Evolutionary conservation across 78 protist species (phyloP).

Genomic region (Planoprotostelium fungivorum): DNA sequence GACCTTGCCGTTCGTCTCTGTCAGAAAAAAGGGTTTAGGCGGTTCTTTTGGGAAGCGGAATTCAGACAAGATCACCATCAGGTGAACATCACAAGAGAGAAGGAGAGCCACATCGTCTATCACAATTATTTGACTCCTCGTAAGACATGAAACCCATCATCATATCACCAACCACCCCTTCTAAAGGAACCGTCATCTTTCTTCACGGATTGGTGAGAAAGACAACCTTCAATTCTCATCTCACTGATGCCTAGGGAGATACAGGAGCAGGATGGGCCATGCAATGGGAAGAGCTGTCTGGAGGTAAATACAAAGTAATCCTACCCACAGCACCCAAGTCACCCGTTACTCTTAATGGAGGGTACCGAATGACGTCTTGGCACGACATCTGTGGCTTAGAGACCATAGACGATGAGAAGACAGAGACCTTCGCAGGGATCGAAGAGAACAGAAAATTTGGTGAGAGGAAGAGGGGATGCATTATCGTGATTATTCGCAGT

Average conservation of each 20-base stretch:
- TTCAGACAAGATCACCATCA: too few species aligned
- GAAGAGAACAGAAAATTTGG: background rate
- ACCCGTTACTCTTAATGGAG: background rate
- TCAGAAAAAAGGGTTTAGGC: too few species aligned
- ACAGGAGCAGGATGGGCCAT: background rate
- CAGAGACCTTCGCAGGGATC: background rate
- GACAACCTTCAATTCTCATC: background rate
- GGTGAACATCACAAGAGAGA: too few species aligned
- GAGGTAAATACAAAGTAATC: too few species aligned
- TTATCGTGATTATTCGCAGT: background rate
- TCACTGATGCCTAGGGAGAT: background rate
- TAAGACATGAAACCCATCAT: too few species aligned
- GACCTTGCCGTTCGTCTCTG: too few species aligned
- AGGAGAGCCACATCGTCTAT: too few species aligned
- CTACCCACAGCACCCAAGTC: background rate
- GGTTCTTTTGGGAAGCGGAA: too few species aligned
- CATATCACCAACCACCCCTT: background rate
- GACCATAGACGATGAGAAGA: background rate
- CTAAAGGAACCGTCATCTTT: background rate
- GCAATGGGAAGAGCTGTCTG: background rate
- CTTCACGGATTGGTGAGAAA: background rate
- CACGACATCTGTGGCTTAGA: background rate
- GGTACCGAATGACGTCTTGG: background rate
- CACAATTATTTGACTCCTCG: too few species aligned
- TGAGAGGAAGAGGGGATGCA: background rate